Base-by-base conservation (phyloP, 805 yeast species). In the Metschnikowia kofuensis region DNA sequence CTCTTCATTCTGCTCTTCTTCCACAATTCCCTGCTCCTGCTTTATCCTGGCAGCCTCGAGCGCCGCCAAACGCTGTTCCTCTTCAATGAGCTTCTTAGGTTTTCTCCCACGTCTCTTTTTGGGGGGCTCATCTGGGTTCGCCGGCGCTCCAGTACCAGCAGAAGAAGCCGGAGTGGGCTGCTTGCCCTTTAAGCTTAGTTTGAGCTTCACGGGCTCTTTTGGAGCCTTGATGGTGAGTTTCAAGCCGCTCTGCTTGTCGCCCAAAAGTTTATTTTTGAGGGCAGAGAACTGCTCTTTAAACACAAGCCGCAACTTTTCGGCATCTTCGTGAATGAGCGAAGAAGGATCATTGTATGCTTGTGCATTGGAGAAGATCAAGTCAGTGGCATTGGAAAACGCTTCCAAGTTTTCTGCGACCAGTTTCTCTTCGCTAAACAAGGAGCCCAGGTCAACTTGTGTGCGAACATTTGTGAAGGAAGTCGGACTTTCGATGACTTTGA, bases 291-390 rank as follows among this genome's bases (percentile, higher is more conserved):
- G 68, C 51, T 72, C 69, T 35, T 72, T 69, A 54, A 85, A 82
- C 51, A 74, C 75, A 30, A 73, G 74, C 51, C 79, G 75, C 45
- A 94, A 74, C 39, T 78, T 76, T 35, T 64, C 67, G 0, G 97
- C 85, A 67, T 89, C 95, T 51, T 79, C 79, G 60, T 83, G 82
- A 37, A 91, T 83, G 45, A 81, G 74, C 45, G 94, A 81, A 1
- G 79, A 81, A 45, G 86, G 86, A 51, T 83, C 86, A 65, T 91
- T 92, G 67, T 83, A 92, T 1, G 76, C 64, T 61, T 82, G 82
- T 1, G 97, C 96, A 66, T 94, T 94, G 40, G 74, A 61, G 69
- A 91, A 90, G 12, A 92, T 83, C 45, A 84, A 69, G 29, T 72
- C 68, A 7, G 85, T 72, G 44, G 84, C 85, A 16, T 74, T 76